These are phyloP conservation scores for Aphanocladium album DNA, from an alignment of 2,329 filamentous ascomycete genomes.

Conservation along the genomic window DNA sequence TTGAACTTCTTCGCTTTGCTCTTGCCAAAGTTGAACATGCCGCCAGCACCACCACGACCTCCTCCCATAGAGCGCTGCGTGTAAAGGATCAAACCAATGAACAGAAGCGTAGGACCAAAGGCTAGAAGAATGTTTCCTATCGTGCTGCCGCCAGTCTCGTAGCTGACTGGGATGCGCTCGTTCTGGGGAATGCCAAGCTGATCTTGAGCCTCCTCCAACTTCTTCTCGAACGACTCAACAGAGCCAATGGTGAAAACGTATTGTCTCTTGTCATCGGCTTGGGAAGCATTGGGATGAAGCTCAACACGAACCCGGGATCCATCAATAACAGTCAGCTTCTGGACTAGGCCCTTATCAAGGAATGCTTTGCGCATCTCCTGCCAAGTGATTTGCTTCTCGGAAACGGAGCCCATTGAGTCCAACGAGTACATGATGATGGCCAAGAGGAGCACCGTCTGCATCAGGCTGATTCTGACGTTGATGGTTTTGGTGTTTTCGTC, in stretches of 20 bases:
- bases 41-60: constrained; percentile 59
- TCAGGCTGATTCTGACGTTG: constrained; percentile 31
- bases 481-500: constrained; percentile 23
- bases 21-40: constrained; percentile 94
- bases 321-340: constrained; percentile 80
- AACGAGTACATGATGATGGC: constrained; percentile 52
- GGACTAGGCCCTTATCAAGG: constrained; percentile 90
- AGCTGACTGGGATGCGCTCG: constrained; percentile 92
- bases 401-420: constrained; percentile 36
- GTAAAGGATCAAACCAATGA: constrained; percentile 79
- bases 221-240: constrained; percentile 84
- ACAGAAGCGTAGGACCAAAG: constrained; percentile 81
- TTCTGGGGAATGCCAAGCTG: constrained; percentile 78
- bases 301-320: constrained; percentile 70
- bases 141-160: constrained; percentile 71
- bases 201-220: constrained; percentile 80
- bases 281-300: constrained; percentile 70
- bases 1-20: constrained; percentile 97
- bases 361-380: constrained; percentile 93
- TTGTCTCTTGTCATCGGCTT: constrained; percentile 33
- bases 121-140: constrained; percentile 66
- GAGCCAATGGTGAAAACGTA: constrained; percentile 97
- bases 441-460: constrained; percentile 34
- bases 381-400: constrained; percentile 81
- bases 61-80: constrained; percentile 70